These are phyloP conservation scores for Trichoderma arundinaceum DNA, from an alignment of 2,329 filamentous ascomycete species.

Conservation along the genomic window DNA sequence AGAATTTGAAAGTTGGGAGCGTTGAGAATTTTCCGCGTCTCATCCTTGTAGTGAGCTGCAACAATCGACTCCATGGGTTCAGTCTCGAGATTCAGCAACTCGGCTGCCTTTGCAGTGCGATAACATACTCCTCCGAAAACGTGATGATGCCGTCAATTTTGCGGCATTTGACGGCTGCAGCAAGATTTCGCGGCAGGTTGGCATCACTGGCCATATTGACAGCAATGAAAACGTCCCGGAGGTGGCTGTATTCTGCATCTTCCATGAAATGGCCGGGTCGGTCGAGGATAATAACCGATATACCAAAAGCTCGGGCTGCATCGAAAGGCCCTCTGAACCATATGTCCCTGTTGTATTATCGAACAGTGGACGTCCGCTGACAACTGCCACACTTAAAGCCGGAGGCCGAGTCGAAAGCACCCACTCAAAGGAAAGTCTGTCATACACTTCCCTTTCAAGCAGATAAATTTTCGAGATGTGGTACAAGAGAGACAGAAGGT, in stretches of 20 bases:
- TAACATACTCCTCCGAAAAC: no score
- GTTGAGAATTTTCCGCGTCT: no score
- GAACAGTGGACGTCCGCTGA: background rate
- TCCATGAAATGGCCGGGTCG: slow-evolving; percentile 48
- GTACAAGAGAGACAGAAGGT: background rate
- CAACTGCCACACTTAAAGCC: background rate
- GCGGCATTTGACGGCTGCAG: no score
- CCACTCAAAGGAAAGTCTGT: slow-evolving; percentile 21
- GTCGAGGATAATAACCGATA: slow-evolving; percentile 47
- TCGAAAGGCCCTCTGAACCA: slow-evolving; percentile 23
- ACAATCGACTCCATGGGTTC: no score
- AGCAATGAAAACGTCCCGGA: slow-evolving; percentile 31
- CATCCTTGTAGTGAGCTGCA: no score
- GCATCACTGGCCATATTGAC: no score
- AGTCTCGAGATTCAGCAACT: no score
- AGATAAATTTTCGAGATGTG: slow-evolving; percentile 4
- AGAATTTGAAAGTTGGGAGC: no score
- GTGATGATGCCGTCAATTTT: no score
- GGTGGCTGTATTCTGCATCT: slow-evolving; percentile 36
- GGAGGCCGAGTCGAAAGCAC: background rate
- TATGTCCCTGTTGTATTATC: background rate
- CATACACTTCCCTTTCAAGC: background rate
- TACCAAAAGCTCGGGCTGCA: slow-evolving; percentile 44
- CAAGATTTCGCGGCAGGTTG: no score
- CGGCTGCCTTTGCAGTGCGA: no score